A percentile compares a stretch with the other conserved stretches of the same genome.
Evolutionary conservation across 495 filamentous ascomycete genomes (phyloP).

Genomic region (Aspergillus incahuasiensis): DNA sequence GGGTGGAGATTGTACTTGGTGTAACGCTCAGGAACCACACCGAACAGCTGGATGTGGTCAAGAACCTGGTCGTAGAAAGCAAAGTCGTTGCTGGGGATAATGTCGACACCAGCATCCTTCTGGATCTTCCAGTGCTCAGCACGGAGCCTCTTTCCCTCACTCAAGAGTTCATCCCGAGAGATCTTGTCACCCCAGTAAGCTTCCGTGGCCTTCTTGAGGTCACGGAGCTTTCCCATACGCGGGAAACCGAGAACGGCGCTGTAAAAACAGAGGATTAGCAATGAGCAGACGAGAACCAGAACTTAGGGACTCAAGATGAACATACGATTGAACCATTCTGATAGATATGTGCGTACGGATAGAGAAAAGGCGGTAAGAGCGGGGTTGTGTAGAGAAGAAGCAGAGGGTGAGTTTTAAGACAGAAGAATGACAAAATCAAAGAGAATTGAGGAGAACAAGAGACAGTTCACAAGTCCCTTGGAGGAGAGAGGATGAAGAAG

Average conservation of each 20-base stretch:
- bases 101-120: slow-evolving; percentile 92
- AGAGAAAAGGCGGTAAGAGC: slow-evolving; percentile 15
- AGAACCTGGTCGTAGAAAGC: slow-evolving; percentile 98
- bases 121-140: slow-evolving; percentile 98
- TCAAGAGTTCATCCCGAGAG: slow-evolving; percentile 77
- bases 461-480: slow-evolving; percentile 18
- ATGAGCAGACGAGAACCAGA: slow-evolving; percentile 28
- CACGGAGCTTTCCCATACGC: slow-evolving; percentile 95
- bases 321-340: slow-evolving; percentile 80
- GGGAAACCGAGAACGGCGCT: slow-evolving; percentile 73
- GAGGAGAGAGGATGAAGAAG: slow-evolving; percentile 7
- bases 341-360: slow-evolving; percentile 29
- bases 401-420: slow-evolving; percentile 16
- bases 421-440: neutral
- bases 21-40: slow-evolving; percentile 87
- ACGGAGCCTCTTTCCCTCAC: slow-evolving; percentile 94
- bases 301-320: neutral
- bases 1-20: slow-evolving; percentile 75
- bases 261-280: slow-evolving; percentile 13
- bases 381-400: slow-evolving; percentile 14
- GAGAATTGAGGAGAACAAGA: slow-evolving; percentile 14
- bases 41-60: slow-evolving; percentile 98
- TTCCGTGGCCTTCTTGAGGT: slow-evolving; percentile 99
- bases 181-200: slow-evolving; percentile 95
- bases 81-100: slow-evolving; percentile 99